Base-by-base conservation (phyloP, 306 rosid genomes). In the Vicia sativa region DNA sequence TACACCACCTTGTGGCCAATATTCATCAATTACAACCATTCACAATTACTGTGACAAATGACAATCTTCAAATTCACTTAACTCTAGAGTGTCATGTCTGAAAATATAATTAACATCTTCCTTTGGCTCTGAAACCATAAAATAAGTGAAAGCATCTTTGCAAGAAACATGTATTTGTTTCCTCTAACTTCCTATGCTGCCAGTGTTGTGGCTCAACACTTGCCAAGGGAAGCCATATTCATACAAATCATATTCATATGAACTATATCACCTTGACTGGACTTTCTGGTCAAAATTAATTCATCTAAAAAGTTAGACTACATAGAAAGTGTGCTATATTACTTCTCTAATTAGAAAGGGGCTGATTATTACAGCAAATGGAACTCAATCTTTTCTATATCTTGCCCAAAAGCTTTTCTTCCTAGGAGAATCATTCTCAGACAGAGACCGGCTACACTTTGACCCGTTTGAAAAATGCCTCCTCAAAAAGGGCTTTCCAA, bases 381-480 rank as follows among this genome's bases (percentile, higher is more conserved):
- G 68, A 35, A 68, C 68, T 84, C 81, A 82, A 67, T 80, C 87
- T 79, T 77, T 78, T 12, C 85, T 83, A 63, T 86, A 77, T 79
- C 88, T 84, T 10, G 88, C 85, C 96, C 92, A 89, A 54, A 89
- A 86, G 69, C 92, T 84, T 72, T 84, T 86, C 84, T 82, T 89
- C 85, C 86, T 80, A 34, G 80, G 76, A 10, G 87, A 74, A 70
- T 86, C 92, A 62, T 79, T 84, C 76, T 80, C 92, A 3, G 87
- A 78, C 64, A 84, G 43, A 11, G 92, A 75, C 58, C 88, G 77
- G 68, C 73, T 79, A 86, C 90, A 82, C 84, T 86, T 89, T 55
- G 96, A 82, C 4, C 92, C 85, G n/a, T 86, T 76, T 9, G 96
- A 84, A 68, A 89, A 86, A 75, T 84, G 96, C 46, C 84, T 77